Evolutionary conservation across 2,329 filamentous ascomycete genomes (phyloP), one percentile per base, ranked within the genome.

Genomic region (Lachnellula suecica): DNA sequence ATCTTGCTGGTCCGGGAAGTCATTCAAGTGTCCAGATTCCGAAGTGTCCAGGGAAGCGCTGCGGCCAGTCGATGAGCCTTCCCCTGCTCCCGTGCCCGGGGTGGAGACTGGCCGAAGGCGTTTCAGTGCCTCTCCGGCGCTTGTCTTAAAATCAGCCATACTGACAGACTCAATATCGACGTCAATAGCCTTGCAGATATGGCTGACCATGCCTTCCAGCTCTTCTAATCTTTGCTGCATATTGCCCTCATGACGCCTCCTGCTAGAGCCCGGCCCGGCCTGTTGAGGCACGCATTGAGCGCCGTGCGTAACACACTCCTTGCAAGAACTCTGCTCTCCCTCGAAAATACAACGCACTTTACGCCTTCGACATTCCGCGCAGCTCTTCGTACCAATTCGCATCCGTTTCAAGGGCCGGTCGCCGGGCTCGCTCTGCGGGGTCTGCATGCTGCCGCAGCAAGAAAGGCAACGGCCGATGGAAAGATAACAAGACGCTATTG

Each of bases 291-390:
- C 67, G 63, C 77, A 79, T 43, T 65, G 60, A 25, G 70, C 72
- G 4, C 70, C 71, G 48, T 76, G 72, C 29, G 71, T 64, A 45
- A 69, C 70, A 64, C 77, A 79, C 58, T 72, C 73, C 25, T 70
- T 70, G 60, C 74, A 79, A 47, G 69, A 62, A 19, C 48, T 43
- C 45, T 68, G 71, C 34, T 69, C 68, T n/a, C 66, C 54, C 23
- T 66, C 65, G 51, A 70, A 76, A 47, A 74, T 71, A 62, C 77
- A 79, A 47, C 71, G 70, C 24, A 78, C 75, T 64, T 78, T 79
- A 46, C 76, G 72, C 34, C 76, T 71, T 37, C 74, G 72, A 52
- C 77, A 78, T 70, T 70, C 70, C 24, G 61, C 54, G 49, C 70
- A 72, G 52, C 66, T 70, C 53, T 60, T 65, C 3, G 65, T 71